phyloP scores from a whole-genome alignment of 345 rosid species.

The Luvunga scandens region DNA sequence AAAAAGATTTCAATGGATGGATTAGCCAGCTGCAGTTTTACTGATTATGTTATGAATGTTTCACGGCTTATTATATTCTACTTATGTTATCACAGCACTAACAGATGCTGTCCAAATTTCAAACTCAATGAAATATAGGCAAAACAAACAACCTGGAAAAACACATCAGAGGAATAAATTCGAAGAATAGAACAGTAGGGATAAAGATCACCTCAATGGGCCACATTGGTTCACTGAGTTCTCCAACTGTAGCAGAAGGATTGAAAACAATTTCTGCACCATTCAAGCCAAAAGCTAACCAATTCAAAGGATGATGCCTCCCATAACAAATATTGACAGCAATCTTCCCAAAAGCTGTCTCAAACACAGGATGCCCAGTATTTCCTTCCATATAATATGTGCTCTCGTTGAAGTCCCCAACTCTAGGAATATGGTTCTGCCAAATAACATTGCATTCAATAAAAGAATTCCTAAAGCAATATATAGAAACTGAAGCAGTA shows the following conservation, averaged over 20 bases:
- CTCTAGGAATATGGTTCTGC: slow-evolving; percentile 97
- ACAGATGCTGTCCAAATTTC: neutral
- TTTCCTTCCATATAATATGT: slow-evolving; percentile 98
- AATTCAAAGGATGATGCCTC: slow-evolving; percentile 93
- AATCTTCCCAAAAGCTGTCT: slow-evolving; percentile 83
- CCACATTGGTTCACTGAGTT: slow-evolving; percentile 99
- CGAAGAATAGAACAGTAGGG: neutral
- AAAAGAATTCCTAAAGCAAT: neutral
- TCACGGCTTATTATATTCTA: neutral
- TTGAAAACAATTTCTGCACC: slow-evolving; percentile 99
- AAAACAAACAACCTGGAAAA: neutral
- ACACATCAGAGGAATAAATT: neutral
- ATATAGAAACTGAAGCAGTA: slow-evolving; percentile 3
- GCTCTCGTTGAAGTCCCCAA: slow-evolving; percentile 98
- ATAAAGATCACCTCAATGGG: slow-evolving; percentile 71
- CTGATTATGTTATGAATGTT: neutral
- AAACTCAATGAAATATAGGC: neutral
- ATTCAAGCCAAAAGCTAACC: slow-evolving; percentile 95
- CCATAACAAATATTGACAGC: slow-evolving; percentile 93
- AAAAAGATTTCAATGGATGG: neutral
- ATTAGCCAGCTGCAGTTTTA: neutral
- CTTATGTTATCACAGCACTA: neutral
- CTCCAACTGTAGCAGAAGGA: slow-evolving; percentile 98
- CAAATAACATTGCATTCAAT: slow-evolving; percentile 20
- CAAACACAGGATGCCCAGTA: slow-evolving; percentile 94